Evolutionary conservation across 2,329 filamentous ascomycete genomes (phyloP), one percentile per base, ranked within the genome.

Genomic region (Amauroascus verrucosus): DNA sequence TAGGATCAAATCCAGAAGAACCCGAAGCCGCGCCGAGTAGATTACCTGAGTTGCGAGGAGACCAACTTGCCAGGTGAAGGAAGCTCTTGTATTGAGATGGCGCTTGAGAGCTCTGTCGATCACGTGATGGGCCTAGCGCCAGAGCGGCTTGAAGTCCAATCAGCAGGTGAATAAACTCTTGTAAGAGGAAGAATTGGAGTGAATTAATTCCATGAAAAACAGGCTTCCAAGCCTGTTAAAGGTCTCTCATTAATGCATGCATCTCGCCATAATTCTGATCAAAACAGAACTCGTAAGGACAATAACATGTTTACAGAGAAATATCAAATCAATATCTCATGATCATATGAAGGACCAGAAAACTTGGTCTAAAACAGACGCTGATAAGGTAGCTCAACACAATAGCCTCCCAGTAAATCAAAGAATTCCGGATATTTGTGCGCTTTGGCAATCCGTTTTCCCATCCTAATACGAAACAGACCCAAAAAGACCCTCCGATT

Each of bases 401-500:
- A 48, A 52, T 46, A 52, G 33, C 51, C 51, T 48, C 44, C 44
- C 51, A 53, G 16, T 13, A 53, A 48, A 48, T 18, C 22, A 48
- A 52, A 38, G 13, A 46, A 41, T n/a, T 16, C 28, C 35, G 43
- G 38, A 32, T 16, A 48, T 14, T 33, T 7, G n/a, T 53, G 44
- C 33, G n/a, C 33, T 52, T 32, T 46, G 40, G 50, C 50, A 52
- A 40, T 46, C 50, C 40, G 22, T 52, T 52, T 52, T 52, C 50
- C 50, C 43, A 52, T 46, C 30, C 50, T 41, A 52, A 32, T 32
- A 43, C 24, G 32, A 46, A 28, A 16, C 16, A 20, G 22, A 30
- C 32, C 43, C 32, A 41, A 50, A 28, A 46, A 52, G 26, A 14
- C 16, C 41, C 41, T 24, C 41, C 37, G n/a, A 20, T 41, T 41